Conservation (phyloP, 306 rosid species). For the Sphenostylis stenocarpa region DNA sequence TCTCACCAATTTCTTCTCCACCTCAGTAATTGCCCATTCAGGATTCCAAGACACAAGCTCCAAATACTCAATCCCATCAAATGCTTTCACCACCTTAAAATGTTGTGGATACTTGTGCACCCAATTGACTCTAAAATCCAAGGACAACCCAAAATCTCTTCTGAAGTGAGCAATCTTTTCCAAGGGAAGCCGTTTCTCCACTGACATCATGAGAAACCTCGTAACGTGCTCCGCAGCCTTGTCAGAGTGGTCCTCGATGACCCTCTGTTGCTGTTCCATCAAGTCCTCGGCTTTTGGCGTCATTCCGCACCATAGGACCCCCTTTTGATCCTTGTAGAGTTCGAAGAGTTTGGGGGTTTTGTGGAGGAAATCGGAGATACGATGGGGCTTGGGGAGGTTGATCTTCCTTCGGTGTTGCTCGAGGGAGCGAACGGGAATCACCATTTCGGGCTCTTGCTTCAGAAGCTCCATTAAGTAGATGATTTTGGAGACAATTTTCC, state of each 20-base stretch:
- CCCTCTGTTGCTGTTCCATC: constrained; percentile 52
- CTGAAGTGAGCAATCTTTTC: constrained; percentile 54
- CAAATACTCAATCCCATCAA: constrained; percentile 64
- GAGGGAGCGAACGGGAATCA: constrained; percentile 63
- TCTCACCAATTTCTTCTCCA: constrained; percentile 63
- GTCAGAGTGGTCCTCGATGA: constrained; percentile 46
- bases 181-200: constrained; percentile 55
- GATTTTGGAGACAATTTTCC: constrained; percentile 54
- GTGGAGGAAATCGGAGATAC: constrained; percentile 66
- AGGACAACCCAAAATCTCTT: constrained; percentile 43
- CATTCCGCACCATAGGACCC: constrained; percentile 75
- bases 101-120: constrained; percentile 61
- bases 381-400: constrained; percentile 76
- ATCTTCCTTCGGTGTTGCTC: constrained; percentile 57
- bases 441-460: constrained; percentile 71
- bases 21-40: constrained; percentile 75
- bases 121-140: constrained; percentile 56
- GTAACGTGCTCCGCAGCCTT: constrained; percentile 71
- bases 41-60: constrained; percentile 86
- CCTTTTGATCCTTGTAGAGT: constrained; percentile 52
- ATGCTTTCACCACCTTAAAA: constrained; percentile 50
- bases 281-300: constrained; percentile 57
- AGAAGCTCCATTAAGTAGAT: constrained; percentile 63
- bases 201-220: constrained; percentile 67
- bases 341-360: constrained; percentile 69